Conservation (phyloP, 768 basidiomycete genomes). For the Mycena rosella region DNA sequence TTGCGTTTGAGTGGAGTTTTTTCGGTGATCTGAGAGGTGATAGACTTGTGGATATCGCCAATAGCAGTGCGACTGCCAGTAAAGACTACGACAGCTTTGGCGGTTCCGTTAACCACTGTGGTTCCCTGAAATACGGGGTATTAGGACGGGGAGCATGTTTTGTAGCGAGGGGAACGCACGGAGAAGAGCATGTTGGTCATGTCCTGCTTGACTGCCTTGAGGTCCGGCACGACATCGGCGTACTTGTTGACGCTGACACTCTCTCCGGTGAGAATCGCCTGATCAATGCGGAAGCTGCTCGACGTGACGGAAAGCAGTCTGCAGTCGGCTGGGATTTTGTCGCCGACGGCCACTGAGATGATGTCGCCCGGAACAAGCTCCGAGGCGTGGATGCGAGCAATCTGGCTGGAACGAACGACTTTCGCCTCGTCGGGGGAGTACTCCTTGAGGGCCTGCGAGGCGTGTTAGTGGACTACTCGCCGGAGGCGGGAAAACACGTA, state of each 20-base stretch:
- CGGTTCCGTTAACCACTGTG: slow-evolving; percentile 94
- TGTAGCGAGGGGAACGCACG: slow-evolving; percentile 56
- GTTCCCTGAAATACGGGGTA: slow-evolving; percentile 74
- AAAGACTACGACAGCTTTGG: slow-evolving; percentile 87
- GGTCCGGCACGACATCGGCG: slow-evolving; percentile 74
- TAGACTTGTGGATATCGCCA: slow-evolving; percentile 97
- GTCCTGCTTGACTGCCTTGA: slow-evolving; percentile 94
- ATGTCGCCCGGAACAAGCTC: slow-evolving; percentile 97
- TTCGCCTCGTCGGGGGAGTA: slow-evolving; percentile 98
- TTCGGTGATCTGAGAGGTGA: slow-evolving; percentile 91
- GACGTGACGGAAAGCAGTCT: slow-evolving; percentile 90
- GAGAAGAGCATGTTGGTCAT: slow-evolving; percentile 98
- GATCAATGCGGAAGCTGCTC: slow-evolving; percentile 94
- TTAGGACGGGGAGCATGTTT: neutral
- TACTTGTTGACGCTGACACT: slow-evolving; percentile 90
- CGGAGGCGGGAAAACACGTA: slow-evolving; percentile 56
- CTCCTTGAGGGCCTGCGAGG: slow-evolving; percentile 87
- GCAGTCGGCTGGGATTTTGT: slow-evolving; percentile 96
- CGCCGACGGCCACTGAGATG: slow-evolving; percentile 90
- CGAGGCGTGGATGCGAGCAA: slow-evolving; percentile 83
- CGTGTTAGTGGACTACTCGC: slow-evolving; percentile 28
- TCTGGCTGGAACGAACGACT: slow-evolving; percentile 79
- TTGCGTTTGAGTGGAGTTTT: slow-evolving; percentile 98
- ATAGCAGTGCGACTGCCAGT: slow-evolving; percentile 93
- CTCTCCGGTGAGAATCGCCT: slow-evolving; percentile 97